Evolutionary conservation across 306 rosid genomes (phyloP).

Genomic region (Quercus dentata): DNA sequence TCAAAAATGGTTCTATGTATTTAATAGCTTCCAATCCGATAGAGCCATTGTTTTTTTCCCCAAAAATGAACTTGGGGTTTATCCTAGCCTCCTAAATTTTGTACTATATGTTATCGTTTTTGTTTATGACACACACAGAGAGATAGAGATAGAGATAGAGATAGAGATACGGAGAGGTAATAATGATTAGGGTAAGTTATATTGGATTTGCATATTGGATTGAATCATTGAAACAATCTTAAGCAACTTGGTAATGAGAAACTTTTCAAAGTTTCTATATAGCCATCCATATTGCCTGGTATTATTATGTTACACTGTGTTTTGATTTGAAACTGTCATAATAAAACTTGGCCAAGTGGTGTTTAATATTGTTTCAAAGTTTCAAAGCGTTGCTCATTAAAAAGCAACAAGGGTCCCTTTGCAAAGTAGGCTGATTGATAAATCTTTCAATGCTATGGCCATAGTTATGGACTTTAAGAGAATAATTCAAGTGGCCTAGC

Average conservation of each 20-base stretch:
- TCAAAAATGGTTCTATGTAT: conserved; percentile 2
- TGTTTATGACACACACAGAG: conserved; percentile 12
- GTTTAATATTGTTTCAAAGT: conserved; percentile 16
- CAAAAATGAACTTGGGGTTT: background rate
- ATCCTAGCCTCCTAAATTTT: conserved; percentile 23
- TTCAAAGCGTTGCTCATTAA: conserved; percentile 36
- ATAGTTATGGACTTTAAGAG: conserved; percentile 32
- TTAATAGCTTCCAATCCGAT: conserved; percentile 21
- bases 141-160: conserved; percentile 16
- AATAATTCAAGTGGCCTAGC: conserved; percentile 12
- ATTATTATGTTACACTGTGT: background rate
- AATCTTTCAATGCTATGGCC: conserved; percentile 46
- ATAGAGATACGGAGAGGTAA: background rate
- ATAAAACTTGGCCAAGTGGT: conserved; percentile 33
- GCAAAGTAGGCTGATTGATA: conserved; percentile 20
- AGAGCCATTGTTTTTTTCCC: conserved; percentile 9
- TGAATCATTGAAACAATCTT: too few relatives aligned
- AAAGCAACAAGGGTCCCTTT: conserved; percentile 37
- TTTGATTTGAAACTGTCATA: conserved; percentile 40
- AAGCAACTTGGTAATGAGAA: too few relatives aligned
- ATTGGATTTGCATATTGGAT: conserved; percentile 1
- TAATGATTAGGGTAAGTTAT: conserved; percentile 22
- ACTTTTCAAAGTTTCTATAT: too few relatives aligned
- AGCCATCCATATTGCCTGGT: background rate
- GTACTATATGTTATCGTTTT: conserved; percentile 16